Evolutionary conservation across 805 yeast species (phyloP).

Genomic region (Komagataella populi): DNA sequence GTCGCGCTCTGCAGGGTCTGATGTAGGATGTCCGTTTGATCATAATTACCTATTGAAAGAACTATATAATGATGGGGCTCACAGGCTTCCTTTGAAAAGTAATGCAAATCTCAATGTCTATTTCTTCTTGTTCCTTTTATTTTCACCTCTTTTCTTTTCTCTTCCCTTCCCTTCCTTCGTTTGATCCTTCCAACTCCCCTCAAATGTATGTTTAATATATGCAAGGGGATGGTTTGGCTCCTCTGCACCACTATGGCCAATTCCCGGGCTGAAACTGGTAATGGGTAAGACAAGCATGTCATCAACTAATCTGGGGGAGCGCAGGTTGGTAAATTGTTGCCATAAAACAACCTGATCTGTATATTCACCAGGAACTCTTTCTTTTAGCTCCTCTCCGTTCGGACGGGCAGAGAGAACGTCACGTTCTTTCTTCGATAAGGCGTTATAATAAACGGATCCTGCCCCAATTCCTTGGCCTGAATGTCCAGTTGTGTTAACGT

Average conservation of each 20-base stretch:
- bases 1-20: background rate
- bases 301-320: conserved; percentile 39
- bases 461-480: conserved; percentile 18
- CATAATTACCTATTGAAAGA: background rate
- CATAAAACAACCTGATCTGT: conserved; percentile 29
- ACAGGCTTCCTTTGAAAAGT: too few relatives aligned
- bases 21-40: background rate
- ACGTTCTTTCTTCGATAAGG: background rate
- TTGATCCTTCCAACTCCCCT: conserved; percentile 45
- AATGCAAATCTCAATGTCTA: too few relatives aligned
- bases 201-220: conserved; percentile 48
- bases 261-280: conserved; percentile 56
- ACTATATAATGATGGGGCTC: too few relatives aligned
- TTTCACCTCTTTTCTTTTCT: background rate
- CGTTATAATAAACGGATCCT: conserved; percentile 12
- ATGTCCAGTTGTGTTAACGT: conserved; percentile 25
- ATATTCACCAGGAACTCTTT: background rate
- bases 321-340: conserved; percentile 49
- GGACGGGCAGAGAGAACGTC: background rate
- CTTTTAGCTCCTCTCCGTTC: background rate
- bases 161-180: conserved; percentile 9
- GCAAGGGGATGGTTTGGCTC: conserved; percentile 30
- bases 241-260: conserved; percentile 55
- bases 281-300: conserved; percentile 66
- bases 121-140: too few relatives aligned